phyloP scores from a whole-genome alignment of 2,329 filamentous ascomycete species.

The Fusarium goolgardi region DNA sequence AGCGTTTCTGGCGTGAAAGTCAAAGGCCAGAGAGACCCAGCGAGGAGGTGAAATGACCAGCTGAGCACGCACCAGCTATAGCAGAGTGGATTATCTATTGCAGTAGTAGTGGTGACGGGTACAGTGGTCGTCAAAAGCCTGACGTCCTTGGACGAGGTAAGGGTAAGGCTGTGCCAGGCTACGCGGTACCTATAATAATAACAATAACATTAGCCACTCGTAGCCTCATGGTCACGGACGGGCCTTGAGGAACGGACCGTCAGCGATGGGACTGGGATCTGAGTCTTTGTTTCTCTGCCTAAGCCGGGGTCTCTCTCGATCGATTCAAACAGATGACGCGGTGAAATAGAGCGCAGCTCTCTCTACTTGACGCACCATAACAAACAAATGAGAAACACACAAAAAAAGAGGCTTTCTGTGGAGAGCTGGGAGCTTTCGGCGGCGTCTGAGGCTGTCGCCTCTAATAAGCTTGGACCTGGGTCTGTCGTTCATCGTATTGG shows the following conservation, averaged over 20 bases:
- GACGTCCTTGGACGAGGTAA: conserved; percentile 7
- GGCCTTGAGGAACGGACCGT: conserved; percentile 20
- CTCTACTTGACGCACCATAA: not conserved
- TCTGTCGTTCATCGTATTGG: not conserved
- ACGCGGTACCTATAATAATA: not conserved
- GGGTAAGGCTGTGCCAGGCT: conserved; percentile 6
- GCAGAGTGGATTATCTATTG: conserved; percentile 2
- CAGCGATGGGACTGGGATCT: conserved; percentile 16
- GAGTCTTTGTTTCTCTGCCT: conserved; percentile 17
- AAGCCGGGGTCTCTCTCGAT: not conserved
- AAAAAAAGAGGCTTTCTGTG: conserved; percentile 9
- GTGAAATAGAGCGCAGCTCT: not conserved
- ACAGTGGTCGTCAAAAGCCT: conserved; percentile 9
- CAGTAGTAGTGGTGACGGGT: conserved; percentile 14
- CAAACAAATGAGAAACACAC: conserved; percentile 13
- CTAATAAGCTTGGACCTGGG: conserved; percentile 5
- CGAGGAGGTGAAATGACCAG: conserved; percentile 32
- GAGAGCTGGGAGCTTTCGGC: conserved; percentile 19
- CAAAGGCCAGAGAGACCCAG: conserved; percentile 22
- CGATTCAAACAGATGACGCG: not conserved
- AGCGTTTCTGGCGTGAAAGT: conserved; percentile 34
- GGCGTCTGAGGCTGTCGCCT: conserved; percentile 34
- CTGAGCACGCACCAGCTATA: conserved; percentile 33
- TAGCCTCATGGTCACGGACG: not conserved
- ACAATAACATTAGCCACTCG: conserved; percentile 6